phyloP scores from a whole-genome alignment of 2,329 filamentous ascomycete genomes.

The Botrytis tulipae region DNA sequence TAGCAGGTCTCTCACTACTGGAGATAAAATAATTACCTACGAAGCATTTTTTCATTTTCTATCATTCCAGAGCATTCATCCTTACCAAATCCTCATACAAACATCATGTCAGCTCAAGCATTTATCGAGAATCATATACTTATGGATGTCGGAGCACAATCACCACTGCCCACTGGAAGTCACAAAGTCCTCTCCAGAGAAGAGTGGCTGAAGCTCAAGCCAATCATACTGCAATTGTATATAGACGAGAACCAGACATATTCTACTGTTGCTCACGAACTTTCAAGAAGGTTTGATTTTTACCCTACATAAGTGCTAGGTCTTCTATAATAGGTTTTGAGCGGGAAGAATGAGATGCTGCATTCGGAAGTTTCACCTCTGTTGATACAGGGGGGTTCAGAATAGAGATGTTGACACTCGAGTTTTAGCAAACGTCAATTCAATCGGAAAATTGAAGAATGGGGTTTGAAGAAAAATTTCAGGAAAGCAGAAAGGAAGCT shows the following conservation, averaged over 20 bases:
- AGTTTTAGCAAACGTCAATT: slow-evolving; percentile 6
- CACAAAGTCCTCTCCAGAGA: background rate
- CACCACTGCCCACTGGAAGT: fast-evolving
- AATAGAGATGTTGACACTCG: background rate
- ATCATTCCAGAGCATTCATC: background rate
- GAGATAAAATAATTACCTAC: background rate
- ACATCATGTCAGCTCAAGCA: background rate
- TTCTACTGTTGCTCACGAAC: background rate
- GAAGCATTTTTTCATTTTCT: background rate
- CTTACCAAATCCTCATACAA: background rate
- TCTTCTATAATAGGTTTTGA: no score
- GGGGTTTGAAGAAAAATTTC: slow-evolving; percentile 14
- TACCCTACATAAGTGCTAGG: background rate
- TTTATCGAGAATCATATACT: background rate
- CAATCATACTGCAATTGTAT: slow-evolving; percentile 4
- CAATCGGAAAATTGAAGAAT: slow-evolving; percentile 6
- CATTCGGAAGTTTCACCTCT: background rate
- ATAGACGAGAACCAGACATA: background rate
- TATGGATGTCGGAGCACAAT: background rate
- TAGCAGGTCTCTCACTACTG: background rate
- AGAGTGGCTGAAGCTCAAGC: slow-evolving; percentile 11
- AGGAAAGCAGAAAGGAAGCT: background rate
- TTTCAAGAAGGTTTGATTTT: background rate
- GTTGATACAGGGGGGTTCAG: fast-evolving
- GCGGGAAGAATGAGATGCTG: background rate